Percentiles rank a stretch among this genome's conserved stretches.
These are phyloP conservation scores for Benincasa hispida DNA, from an alignment of 306 rosid genomes.

Conservation along the genomic window DNA sequence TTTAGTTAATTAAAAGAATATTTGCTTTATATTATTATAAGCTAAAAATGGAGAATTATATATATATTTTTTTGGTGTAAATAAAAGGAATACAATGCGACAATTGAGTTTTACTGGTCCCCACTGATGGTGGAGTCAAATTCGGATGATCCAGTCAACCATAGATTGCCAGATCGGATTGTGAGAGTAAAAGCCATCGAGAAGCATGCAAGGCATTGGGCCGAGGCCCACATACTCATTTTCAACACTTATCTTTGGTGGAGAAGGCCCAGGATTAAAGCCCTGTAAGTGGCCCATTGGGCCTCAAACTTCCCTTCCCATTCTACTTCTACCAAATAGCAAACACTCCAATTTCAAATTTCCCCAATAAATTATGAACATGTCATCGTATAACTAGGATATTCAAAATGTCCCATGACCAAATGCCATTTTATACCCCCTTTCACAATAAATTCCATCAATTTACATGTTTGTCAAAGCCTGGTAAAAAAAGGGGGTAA, in stretches of 20 bases:
- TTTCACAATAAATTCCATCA: too few relatives aligned
- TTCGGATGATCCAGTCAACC: constrained; percentile 66
- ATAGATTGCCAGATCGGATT: constrained; percentile 46
- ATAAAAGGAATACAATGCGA: constrained; percentile 67
- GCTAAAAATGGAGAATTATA: too few relatives aligned
- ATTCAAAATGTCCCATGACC: not conserved
- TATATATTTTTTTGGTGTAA: not conserved
- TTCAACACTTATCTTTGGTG: constrained; percentile 80
- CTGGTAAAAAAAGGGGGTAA: too few relatives aligned
- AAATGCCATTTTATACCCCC: too few relatives aligned
- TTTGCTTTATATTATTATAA: too few relatives aligned
- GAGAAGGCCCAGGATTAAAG: constrained; percentile 50
- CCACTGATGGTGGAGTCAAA: constrained; percentile 82
- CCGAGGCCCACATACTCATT: constrained; percentile 47
- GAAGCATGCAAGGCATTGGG: constrained; percentile 69
- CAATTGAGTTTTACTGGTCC: constrained; percentile 70
- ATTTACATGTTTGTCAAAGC: too few relatives aligned
- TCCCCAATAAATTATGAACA: not conserved
- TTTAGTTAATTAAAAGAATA: too few relatives aligned
- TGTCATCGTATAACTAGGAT: too few relatives aligned
- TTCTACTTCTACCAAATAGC: not conserved
- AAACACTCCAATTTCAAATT: not conserved
- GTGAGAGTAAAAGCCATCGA: constrained; percentile 61
- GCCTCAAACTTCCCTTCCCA: too few relatives aligned
- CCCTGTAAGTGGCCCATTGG: constrained; percentile 3